Conservation (phyloP, 2,329 filamentous ascomycete genomes). For the Pseudopyricularia cyperi region DNA sequence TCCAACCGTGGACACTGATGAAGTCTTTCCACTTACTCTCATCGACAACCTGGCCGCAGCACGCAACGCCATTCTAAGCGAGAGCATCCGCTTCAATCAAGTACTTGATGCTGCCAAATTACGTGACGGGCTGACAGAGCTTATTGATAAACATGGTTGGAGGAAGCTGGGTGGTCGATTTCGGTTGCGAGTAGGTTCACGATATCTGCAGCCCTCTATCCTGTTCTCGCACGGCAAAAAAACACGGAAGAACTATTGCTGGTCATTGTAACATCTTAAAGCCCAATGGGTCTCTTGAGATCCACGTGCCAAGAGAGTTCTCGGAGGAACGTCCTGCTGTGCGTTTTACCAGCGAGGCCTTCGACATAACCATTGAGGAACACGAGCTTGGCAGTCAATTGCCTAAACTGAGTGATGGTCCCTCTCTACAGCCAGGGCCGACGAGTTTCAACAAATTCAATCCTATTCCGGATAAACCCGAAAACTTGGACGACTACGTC, state of each 20-base stretch:
- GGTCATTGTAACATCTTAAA: neutral
- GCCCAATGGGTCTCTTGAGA: neutral
- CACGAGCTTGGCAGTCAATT: neutral
- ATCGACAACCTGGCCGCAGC: neutral
- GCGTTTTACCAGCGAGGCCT: neutral
- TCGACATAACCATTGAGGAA: neutral
- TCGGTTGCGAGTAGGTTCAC: neutral
- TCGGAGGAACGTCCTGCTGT: neutral
- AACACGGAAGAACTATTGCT: neutral
- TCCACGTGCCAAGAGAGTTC: neutral
- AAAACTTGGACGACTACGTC: neutral
- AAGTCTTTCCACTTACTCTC: neutral
- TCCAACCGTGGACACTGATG: neutral
- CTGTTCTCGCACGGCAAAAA: no score
- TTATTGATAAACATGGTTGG: neutral
- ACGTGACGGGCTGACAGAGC: neutral
- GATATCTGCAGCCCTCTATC: no score
- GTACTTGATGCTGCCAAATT: neutral
- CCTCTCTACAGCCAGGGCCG: neutral
- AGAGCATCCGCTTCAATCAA: neutral
- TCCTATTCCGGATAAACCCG: neutral
- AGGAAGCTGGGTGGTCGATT: neutral
- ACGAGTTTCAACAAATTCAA: neutral
- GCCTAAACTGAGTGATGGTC: neutral
- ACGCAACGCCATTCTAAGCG: neutral